phyloP scores from a whole-genome alignment of 208 protist genomes.

The Wallacemonas collosoma region DNA sequence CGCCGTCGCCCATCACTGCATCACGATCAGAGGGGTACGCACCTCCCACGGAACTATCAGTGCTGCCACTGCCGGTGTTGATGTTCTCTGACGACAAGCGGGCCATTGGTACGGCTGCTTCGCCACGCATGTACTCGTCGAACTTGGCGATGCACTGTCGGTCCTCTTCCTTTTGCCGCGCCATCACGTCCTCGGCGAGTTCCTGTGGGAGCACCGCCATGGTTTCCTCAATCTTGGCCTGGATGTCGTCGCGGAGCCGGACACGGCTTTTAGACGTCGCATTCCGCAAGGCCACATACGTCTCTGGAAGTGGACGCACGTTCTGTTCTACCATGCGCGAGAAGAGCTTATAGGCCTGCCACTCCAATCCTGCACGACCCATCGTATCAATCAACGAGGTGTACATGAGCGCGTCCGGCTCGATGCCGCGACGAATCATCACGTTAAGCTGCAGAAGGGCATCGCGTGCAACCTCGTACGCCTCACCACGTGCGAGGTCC shows the following conservation, averaged over 20 bases:
- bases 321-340: slow-evolving; percentile 90
- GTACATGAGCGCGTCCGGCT: slow-evolving; percentile 92
- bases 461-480: slow-evolving; percentile 72
- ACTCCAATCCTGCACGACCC: slow-evolving; percentile 84
- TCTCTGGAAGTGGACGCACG: slow-evolving; percentile 87
- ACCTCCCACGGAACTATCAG: too few relatives aligned
- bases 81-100: too few relatives aligned
- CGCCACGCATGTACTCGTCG: slow-evolving; percentile 82
- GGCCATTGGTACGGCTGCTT: slow-evolving; percentile 25
- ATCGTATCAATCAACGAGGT: slow-evolving; percentile 91
- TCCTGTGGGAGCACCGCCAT: slow-evolving; percentile 74
- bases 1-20: too few relatives aligned
- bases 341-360: slow-evolving; percentile 94
- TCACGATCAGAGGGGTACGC: too few relatives aligned
- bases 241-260: slow-evolving; percentile 72
- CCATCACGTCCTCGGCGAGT: slow-evolving; percentile 65
- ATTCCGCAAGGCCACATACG: slow-evolving; percentile 85
- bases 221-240: slow-evolving; percentile 82
- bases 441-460: slow-evolving; percentile 92
- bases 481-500: slow-evolving; percentile 56
- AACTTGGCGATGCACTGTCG: slow-evolving; percentile 77
- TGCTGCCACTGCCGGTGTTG: too few relatives aligned
- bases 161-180: slow-evolving; percentile 69
- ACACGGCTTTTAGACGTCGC: slow-evolving; percentile 66
- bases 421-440: slow-evolving; percentile 91